A percentile compares a stretch with the other conserved stretches of the same genome.
These are phyloP conservation scores for Aotearoamyces nothofagi DNA, from an alignment of 2,329 filamentous ascomycete genomes.

Conservation along the genomic window DNA sequence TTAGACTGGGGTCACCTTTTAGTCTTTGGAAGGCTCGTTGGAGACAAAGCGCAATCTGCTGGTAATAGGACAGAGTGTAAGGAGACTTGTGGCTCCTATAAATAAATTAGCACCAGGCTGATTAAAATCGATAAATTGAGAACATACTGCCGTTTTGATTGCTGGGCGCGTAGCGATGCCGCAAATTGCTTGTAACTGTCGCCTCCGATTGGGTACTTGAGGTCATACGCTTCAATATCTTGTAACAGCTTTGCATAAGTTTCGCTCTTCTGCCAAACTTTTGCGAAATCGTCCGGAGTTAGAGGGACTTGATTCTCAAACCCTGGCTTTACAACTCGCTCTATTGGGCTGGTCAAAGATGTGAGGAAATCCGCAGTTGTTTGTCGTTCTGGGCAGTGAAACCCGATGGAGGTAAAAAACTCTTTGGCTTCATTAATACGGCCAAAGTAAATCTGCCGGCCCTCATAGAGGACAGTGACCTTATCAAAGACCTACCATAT, in stretches of 20 bases:
- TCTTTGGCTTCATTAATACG: slow-evolving; percentile 42
- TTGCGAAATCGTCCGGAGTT: slow-evolving; percentile 36
- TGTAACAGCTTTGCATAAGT: slow-evolving; percentile 25
- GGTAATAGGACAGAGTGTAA: no score
- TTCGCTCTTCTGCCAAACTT: slow-evolving; percentile 29
- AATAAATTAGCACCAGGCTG: no score
- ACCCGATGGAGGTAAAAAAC: slow-evolving; percentile 57
- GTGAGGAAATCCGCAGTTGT: slow-evolving; percentile 52
- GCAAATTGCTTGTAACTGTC: slow-evolving; percentile 21
- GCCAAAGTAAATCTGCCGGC: slow-evolving; percentile 59
- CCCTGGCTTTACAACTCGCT: slow-evolving; percentile 35
- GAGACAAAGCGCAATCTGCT: slow-evolving; percentile 67
- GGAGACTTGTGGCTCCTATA: slow-evolving; percentile 36
- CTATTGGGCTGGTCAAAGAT: slow-evolving; percentile 49
- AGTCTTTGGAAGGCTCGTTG: slow-evolving; percentile 66
- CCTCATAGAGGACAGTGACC: slow-evolving; percentile 48
- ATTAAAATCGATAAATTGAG: no score
- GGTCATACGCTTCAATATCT: slow-evolving; percentile 36
- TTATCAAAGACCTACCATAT: slow-evolving; percentile 41
- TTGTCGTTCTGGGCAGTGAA: slow-evolving; percentile 47
- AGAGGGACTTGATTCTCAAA: slow-evolving; percentile 39
- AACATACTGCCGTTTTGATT: no score
- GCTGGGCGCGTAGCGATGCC: slow-evolving; percentile 12
- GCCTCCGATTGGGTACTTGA: slow-evolving; percentile 14
- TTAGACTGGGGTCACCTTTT: slow-evolving; percentile 45